A percentile compares a stretch with the other conserved stretches of the same genome.
phyloP scores from a whole-genome alignment of 371 early-diverging fungal species.

The Mortierella sp. region DNA sequence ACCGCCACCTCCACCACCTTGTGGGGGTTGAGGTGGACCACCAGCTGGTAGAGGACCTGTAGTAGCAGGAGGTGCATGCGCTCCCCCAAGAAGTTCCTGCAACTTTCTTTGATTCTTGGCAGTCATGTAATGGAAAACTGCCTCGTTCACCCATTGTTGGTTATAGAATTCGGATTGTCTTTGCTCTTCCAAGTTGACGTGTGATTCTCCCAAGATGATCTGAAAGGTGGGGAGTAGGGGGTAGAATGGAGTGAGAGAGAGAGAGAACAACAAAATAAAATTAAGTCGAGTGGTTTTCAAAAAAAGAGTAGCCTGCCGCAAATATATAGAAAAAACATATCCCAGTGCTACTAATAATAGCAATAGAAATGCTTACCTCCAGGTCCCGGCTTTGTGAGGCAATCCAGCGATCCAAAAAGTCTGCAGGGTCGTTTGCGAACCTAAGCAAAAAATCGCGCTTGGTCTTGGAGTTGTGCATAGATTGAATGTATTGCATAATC shows the following conservation, averaged over 20 bases:
- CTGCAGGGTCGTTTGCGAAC: conserved; percentile 88
- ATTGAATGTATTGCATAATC: conserved; percentile 78
- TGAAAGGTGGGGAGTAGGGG: too few relatives aligned
- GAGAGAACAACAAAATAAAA: too few relatives aligned
- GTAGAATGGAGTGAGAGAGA: neutral
- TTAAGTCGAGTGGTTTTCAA: too few relatives aligned
- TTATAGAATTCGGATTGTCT: conserved; percentile 84
- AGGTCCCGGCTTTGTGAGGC: conserved; percentile 92
- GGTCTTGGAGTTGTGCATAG: conserved; percentile 86
- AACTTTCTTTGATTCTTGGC: conserved; percentile 62
- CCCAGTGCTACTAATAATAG: neutral
- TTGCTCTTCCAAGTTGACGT: conserved; percentile 85
- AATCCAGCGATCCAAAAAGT: conserved; percentile 93
- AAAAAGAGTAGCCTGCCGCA: too few relatives aligned
- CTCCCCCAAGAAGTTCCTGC: conserved; percentile 44
- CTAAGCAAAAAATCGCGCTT: conserved; percentile 94
- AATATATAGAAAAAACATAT: neutral
- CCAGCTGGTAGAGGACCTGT: conserved; percentile 14
- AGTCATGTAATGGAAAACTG: conserved; percentile 87
- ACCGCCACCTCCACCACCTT: conserved; percentile 10
- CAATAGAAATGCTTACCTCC: conserved; percentile 60
- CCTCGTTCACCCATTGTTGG: conserved; percentile 89
- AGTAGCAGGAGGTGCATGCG: neutral
- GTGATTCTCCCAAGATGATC: conserved; percentile 86
- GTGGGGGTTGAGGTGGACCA: conserved; percentile 15